phyloP scores from a whole-genome alignment of 768 basidiomycete species.

The Agaricus bisporus region DNA sequence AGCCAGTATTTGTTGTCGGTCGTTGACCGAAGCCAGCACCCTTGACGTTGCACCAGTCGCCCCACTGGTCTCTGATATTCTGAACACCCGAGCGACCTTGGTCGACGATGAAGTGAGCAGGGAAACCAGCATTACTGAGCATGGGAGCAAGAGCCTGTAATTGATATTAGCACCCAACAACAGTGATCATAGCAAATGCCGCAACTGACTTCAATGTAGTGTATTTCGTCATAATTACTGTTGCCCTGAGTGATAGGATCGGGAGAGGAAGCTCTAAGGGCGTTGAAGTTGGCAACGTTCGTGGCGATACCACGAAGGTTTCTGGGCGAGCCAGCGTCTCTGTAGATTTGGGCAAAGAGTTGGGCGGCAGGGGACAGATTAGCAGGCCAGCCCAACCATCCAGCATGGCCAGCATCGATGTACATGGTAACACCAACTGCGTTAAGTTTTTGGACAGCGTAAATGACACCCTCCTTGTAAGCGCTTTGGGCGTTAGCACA shows the following conservation, averaged over 20 bases:
- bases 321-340: slow-evolving; percentile 45
- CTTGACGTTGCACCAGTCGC: slow-evolving; percentile 67
- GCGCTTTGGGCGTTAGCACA: slow-evolving; percentile 47
- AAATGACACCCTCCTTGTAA: slow-evolving; percentile 47
- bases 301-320: slow-evolving; percentile 60
- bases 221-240: slow-evolving; percentile 55
- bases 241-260: slow-evolving; percentile 59
- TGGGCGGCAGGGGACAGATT: slow-evolving; percentile 54
- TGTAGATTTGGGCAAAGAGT: slow-evolving; percentile 45
- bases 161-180: background rate
- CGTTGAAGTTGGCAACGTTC: slow-evolving; percentile 45
- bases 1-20: slow-evolving; percentile 51
- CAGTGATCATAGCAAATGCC: background rate
- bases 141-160: slow-evolving; percentile 41
- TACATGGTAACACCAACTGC: slow-evolving; percentile 53
- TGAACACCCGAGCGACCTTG: slow-evolving; percentile 61
- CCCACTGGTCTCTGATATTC: slow-evolving; percentile 55
- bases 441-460: slow-evolving; percentile 52
- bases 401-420: slow-evolving; percentile 58
- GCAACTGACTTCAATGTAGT: slow-evolving; percentile 44
- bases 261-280: slow-evolving; percentile 38
- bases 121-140: slow-evolving; percentile 39
- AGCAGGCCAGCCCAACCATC: slow-evolving; percentile 66
- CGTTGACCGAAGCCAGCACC: slow-evolving; percentile 57
- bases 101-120: slow-evolving; percentile 61